Evolutionary conservation across 176 grass and related monocot genomes (phyloP).

Genomic region (Lolium perenne): DNA sequence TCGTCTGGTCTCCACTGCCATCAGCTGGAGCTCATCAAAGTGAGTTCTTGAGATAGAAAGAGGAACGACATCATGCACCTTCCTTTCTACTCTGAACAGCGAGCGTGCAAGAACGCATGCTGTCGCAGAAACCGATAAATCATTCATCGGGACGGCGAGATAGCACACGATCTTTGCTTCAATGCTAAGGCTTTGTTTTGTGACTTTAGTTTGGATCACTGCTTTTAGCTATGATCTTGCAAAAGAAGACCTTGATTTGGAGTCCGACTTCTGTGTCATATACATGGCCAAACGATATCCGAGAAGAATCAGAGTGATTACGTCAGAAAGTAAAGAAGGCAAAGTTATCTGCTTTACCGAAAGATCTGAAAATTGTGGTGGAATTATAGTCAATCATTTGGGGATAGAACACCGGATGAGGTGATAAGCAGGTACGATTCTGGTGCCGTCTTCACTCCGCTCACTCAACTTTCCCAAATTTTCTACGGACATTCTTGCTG

Average conservation of each 20-base stretch:
- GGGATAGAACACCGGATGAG: neutral
- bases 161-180: constrained; percentile 25
- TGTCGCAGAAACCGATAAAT: constrained; percentile 34
- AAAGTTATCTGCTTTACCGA: constrained; percentile 30
- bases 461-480: neutral
- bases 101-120: neutral
- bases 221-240: constrained; percentile 34
- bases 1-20: neutral
- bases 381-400: constrained; percentile 23
- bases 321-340: constrained; percentile 18
- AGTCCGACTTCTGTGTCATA: constrained; percentile 7
- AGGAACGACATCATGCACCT: neutral
- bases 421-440: neutral
- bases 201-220: constrained; percentile 30
- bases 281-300: constrained; percentile 34
- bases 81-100: constrained; percentile 14
- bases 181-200: constrained; percentile 40
- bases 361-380: constrained; percentile 23
- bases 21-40: constrained; percentile 20
- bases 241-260: constrained; percentile 40
- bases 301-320: constrained; percentile 34
- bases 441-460: constrained; percentile 33
- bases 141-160: constrained; percentile 24
- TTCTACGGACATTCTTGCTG: neutral
- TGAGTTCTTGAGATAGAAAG: constrained; percentile 20